These are phyloP conservation scores for Paraphaeosphaeria sporulosa DNA, from an alignment of 2,329 filamentous ascomycete species.

Conservation along the genomic window DNA sequence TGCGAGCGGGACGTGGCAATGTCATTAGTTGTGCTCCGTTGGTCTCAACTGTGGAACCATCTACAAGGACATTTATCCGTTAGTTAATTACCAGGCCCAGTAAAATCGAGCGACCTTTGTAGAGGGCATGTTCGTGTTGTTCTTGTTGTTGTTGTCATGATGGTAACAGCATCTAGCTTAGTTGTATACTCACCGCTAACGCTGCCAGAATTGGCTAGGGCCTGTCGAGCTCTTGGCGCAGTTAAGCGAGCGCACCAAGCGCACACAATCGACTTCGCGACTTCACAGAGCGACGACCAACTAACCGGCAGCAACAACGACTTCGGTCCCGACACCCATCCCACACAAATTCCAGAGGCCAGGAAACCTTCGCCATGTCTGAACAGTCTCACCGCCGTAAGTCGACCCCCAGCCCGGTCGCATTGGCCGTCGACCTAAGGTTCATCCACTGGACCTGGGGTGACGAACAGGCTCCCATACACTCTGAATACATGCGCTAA, in stretches of 20 bases:
- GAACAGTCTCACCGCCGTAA: conserved; percentile 47
- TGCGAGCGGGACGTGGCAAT: background rate
- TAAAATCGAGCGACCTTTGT: background rate
- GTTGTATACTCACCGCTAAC: too few relatives aligned
- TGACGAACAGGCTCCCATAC: background rate
- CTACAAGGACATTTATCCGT: too few relatives aligned
- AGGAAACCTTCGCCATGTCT: conserved; percentile 47
- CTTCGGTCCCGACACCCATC: conserved; percentile 35
- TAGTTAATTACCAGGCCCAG: too few relatives aligned
- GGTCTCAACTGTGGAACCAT: too few relatives aligned
- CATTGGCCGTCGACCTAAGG: conserved; percentile 2
- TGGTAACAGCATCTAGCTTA: background rate
- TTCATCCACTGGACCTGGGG: background rate
- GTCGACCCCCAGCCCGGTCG: conserved; percentile 15
- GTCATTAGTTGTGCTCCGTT: background rate
- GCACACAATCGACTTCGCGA: conserved; percentile 10
- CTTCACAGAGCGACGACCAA: conserved; percentile 22
- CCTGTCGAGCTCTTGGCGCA: conserved; percentile 2
- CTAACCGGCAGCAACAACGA: conserved; percentile 45
- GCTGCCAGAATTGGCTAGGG: too few relatives aligned
- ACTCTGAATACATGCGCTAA: conserved; percentile 17
- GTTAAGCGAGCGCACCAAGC: conserved; percentile 10
- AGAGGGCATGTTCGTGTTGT: background rate
- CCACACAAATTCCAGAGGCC: conserved; percentile 34
- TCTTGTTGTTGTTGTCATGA: too few relatives aligned